Percentiles rank a stretch among this genome's conserved stretches.
Conservation (phyloP, 2,329 filamentous ascomycete species). For the Microcyclospora tardicrescens region DNA sequence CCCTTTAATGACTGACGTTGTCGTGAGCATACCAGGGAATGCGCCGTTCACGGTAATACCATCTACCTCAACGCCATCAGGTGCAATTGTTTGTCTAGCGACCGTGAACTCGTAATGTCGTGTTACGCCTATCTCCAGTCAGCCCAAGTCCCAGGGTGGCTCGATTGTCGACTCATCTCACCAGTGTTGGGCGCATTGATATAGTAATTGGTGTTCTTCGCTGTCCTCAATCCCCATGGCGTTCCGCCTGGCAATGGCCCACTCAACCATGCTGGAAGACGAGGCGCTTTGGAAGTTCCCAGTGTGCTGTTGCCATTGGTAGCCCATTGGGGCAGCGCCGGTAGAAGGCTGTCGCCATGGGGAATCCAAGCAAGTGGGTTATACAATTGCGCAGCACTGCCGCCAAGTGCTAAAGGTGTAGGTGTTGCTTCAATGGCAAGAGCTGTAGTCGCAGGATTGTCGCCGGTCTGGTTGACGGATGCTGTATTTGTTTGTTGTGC, state of each 20-base stretch:
- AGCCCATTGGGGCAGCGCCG: slow-evolving; percentile 9
- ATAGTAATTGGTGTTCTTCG: slow-evolving; percentile 17
- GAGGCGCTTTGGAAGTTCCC: slow-evolving; percentile 13
- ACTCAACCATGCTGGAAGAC: slow-evolving; percentile 12
- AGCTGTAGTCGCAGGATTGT: slow-evolving; percentile 4
- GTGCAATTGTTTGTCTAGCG: slow-evolving; percentile 16
- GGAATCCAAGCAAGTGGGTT: slow-evolving; percentile 10
- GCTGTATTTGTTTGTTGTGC: slow-evolving; percentile 2
- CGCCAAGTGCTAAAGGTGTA: slow-evolving; percentile 6
- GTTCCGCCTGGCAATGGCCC: slow-evolving; percentile 11
- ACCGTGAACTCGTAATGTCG: slow-evolving; percentile 22
- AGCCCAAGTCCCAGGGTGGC: too few relatives aligned
- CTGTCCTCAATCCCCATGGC: slow-evolving; percentile 17
- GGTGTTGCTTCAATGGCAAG: slow-evolving; percentile 1
- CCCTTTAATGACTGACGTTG: too few relatives aligned
- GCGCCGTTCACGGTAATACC: slow-evolving; percentile 21
- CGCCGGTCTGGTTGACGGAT: slow-evolving; percentile 5
- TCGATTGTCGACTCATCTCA: too few relatives aligned
- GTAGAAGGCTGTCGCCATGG: slow-evolving; percentile 6
- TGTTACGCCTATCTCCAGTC: slow-evolving; percentile 9
- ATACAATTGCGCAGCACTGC: slow-evolving; percentile 6
- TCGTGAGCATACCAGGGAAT: slow-evolving; percentile 15
- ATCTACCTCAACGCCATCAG: slow-evolving; percentile 21
- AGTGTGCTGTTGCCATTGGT: slow-evolving; percentile 17
- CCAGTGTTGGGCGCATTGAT: slow-evolving; percentile 20